Evolutionary conservation across 2,329 filamentous ascomycete species (phyloP), one percentile per base, ranked within the genome.

Genomic region (Uncinocarpus reesii): DNA sequence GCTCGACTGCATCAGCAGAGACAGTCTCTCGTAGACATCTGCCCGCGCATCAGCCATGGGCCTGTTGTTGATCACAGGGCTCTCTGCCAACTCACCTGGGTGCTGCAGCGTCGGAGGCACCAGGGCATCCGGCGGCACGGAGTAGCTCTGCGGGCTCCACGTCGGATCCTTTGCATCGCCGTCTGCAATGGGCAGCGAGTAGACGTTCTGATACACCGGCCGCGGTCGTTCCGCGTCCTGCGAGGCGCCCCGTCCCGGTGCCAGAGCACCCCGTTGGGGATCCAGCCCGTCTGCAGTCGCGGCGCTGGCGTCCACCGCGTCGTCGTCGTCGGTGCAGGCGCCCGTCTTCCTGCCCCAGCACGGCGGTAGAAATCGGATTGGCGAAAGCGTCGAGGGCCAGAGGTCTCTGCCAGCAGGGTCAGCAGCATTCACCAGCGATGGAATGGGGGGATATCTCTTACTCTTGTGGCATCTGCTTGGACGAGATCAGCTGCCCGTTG

Each of bases 381-480:
- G 46, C 10, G 46, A 48, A 10, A 48, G 38, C 7, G 46, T 48
- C n/a, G 46, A 48, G 16, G 46, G 46, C 46, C 46, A 48, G 29
- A 48, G 16, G 21, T 48, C 38, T 38, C 46, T 48, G 20, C 3
- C 15, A 29, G 38, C 35, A 37, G 10, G 8, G 16, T 36, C 18
- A 42, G 16, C 5, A n/a, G n/a, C n/a, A n/a, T n/a, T n/a, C n/a
- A n/a, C n/a, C n/a, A n/a, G n/a, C n/a, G n/a, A n/a, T n/a, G n/a
- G n/a, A n/a, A n/a, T n/a, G n/a, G n/a, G n/a, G n/a, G n/a, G n/a
- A n/a, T n/a, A n/a, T n/a, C n/a, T n/a, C n/a, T n/a, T 47, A 47
- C 45, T 47, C 45, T 31, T 47, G 45, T 35, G 37, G 24, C 16
- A 16, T 26, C 13, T 40, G 45, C 26, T 47, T 28, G 24, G 36